Evolutionary conservation across 371 early-diverging fungal genomes (phyloP).

Genomic region (Parasitella parasitica): DNA sequence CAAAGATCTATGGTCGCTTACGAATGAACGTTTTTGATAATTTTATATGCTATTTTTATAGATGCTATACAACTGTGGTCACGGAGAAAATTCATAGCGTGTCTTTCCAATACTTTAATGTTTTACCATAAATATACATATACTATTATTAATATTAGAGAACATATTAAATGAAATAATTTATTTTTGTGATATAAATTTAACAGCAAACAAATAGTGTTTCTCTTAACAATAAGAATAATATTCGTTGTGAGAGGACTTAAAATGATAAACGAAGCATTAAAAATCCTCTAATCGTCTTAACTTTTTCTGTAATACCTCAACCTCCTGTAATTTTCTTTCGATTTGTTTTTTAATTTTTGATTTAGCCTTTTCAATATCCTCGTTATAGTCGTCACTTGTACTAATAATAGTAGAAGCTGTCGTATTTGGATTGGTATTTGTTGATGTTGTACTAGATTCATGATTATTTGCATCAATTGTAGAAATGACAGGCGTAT

Average conservation of each 20-base stretch:
- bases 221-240: slow-evolving; percentile 16
- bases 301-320: slow-evolving; percentile 13
- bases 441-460: slow-evolving; percentile 11
- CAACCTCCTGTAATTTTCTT: slow-evolving; percentile 18
- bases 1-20: slow-evolving; percentile 15
- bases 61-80: slow-evolving; percentile 15
- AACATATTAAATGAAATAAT: slow-evolving; percentile 14
- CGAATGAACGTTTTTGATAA: slow-evolving; percentile 13
- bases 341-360: slow-evolving; percentile 12
- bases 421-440: slow-evolving; percentile 6
- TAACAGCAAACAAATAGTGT: slow-evolving; percentile 12
- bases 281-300: slow-evolving; percentile 19
- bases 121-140: slow-evolving; percentile 18
- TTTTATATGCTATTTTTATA: slow-evolving; percentile 20
- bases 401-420: slow-evolving; percentile 9
- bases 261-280: slow-evolving; percentile 17
- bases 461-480: slow-evolving; percentile 9
- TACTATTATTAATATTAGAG: slow-evolving; percentile 18
- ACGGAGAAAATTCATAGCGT: slow-evolving; percentile 18
- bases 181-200: slow-evolving; percentile 14
- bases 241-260: slow-evolving; percentile 18
- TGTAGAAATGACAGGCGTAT: slow-evolving; percentile 15
- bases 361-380: slow-evolving; percentile 16
- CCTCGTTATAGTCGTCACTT: slow-evolving; percentile 15
- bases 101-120: too few relatives aligned